Base-by-base conservation (phyloP, 208 protist genomes). In the Histomonas meleagridis region DNA sequence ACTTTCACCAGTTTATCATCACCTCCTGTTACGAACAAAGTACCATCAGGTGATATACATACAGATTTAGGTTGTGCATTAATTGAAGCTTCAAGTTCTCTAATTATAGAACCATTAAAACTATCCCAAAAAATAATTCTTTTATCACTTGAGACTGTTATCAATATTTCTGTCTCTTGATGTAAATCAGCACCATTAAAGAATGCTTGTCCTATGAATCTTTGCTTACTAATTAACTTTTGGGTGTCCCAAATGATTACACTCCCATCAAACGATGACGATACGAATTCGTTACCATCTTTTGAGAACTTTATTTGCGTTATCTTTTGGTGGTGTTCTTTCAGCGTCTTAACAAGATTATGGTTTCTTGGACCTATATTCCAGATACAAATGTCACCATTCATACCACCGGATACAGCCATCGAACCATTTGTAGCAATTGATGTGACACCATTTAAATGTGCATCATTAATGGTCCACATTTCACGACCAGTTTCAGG, bases 401-500 rank as follows among this genome's bases (percentile, higher is more conserved):
- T 96, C 16, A 95, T 95, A 48, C 97, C 97, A 91, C 97, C 97
- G n/a, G 96, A 96, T 69, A 98, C 92, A 90, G 97, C 94, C 76
- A 94, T 94, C 28, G 94, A 46, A 26, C 94, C 95, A 92, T 95
- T 94, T 43, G 94, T 93, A 86, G 96, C 96, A 35, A 98, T 93
- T n/a, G 97, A 94, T 32, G 97, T 98, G 65, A 98, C 97, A 35
- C 96, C 96, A 49, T 94, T 94, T 92, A 97, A 97, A 94, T 98
- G 97, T 7, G 97, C 97, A 93, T 98, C 97, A 92, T 97, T 96
- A 62, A 98, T 96, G 28, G 96, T 96, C 93, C 97, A 97, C 28
- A 97, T 92, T 35, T 98, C 95, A 81, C 96, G 96, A 40, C 97
- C 97, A 9, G 94, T 96, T 93, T 98, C 95, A 62, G 97, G 97